These are phyloP conservation scores for Nitzschia palea DNA, from an alignment of 108 stramenopile species.

Conservation along the genomic window DNA sequence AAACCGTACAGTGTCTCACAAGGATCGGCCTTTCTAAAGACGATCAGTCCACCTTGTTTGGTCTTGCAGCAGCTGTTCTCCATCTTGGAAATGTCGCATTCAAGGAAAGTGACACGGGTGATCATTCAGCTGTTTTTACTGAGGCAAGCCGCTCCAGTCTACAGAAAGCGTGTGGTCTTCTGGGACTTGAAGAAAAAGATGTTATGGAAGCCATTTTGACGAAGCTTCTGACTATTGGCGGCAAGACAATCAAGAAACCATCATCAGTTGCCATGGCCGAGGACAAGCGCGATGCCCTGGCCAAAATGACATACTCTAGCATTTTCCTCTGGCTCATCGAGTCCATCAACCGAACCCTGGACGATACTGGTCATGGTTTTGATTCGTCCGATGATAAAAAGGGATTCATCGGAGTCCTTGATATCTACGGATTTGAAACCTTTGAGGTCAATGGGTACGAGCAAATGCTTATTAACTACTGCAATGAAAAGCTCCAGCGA, in stretches of 20 bases:
- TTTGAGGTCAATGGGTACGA: slow-evolving; percentile 95
- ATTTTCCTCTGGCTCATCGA: slow-evolving; percentile 94
- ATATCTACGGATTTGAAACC: slow-evolving; percentile 97
- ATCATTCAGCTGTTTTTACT: slow-evolving; percentile 51
- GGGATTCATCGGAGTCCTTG: slow-evolving; percentile 91
- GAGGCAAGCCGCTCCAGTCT: slow-evolving; percentile 50
- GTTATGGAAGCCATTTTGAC: slow-evolving; percentile 82
- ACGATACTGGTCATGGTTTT: not conserved
- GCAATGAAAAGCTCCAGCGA: slow-evolving; percentile 91
- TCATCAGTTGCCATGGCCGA: slow-evolving; percentile 79
- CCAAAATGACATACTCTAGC: slow-evolving; percentile 89
- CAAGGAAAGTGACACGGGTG: slow-evolving; percentile 51
- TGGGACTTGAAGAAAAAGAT: slow-evolving; percentile 64
- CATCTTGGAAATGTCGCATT: slow-evolving; percentile 91
- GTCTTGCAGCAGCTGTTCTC: slow-evolving; percentile 84
- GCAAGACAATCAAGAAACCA: slow-evolving; percentile 82
- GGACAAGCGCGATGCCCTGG: slow-evolving; percentile 93
- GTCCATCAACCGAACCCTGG: slow-evolving; percentile 77
- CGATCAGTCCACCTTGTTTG: slow-evolving; percentile 64
- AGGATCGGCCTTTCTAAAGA: slow-evolving; percentile 62
- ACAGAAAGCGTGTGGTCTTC: slow-evolving; percentile 60
- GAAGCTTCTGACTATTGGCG: slow-evolving; percentile 66
- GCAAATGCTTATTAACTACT: slow-evolving; percentile 96
- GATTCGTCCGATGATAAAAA: slow-evolving; percentile 8
- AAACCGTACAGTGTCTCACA: slow-evolving; percentile 71